A percentile compares a stretch with the other conserved stretches of the same genome.
phyloP scores from a whole-genome alignment of 129 eudicot species.

The Ambrosia artemisiifolia region DNA sequence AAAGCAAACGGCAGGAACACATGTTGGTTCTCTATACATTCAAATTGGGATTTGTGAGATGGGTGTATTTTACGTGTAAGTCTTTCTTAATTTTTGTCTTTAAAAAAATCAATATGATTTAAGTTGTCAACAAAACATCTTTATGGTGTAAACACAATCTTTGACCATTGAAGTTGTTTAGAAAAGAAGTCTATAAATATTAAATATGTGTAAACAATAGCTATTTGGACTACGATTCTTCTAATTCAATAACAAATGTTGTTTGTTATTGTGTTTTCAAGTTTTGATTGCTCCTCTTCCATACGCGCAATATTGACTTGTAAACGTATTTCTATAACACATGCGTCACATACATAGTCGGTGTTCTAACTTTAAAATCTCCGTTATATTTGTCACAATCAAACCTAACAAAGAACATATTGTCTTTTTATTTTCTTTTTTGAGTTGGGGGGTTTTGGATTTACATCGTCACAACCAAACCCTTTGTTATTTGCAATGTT shows the following conservation, averaged over 20 bases:
- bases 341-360: not conserved
- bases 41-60: too few species aligned
- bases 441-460: slow-evolving; percentile 14
- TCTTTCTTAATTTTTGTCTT: not conserved
- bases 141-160: slow-evolving; percentile 18
- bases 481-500: slow-evolving; percentile 20
- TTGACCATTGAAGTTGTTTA: slow-evolving; percentile 25
- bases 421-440: slow-evolving; percentile 5
- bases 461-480: not conserved
- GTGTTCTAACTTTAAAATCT: not conserved
- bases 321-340: not conserved
- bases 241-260: not conserved
- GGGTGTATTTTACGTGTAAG: too few species aligned
- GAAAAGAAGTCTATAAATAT: not conserved
- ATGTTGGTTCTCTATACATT: too few species aligned
- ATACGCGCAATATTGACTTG: not conserved
- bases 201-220: not conserved
- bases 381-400: slow-evolving; percentile 21
- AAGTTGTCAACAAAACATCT: not conserved
- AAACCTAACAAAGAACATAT: slow-evolving; percentile 12
- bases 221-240: not conserved
- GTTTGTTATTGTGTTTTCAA: slow-evolving; percentile 6
- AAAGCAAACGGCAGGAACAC: too few species aligned
- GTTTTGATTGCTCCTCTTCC: not conserved
- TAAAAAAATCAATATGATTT: not conserved